phyloP scores from a whole-genome alignment of 1,139 yeast species.

The Geotrichum candidum region DNA sequence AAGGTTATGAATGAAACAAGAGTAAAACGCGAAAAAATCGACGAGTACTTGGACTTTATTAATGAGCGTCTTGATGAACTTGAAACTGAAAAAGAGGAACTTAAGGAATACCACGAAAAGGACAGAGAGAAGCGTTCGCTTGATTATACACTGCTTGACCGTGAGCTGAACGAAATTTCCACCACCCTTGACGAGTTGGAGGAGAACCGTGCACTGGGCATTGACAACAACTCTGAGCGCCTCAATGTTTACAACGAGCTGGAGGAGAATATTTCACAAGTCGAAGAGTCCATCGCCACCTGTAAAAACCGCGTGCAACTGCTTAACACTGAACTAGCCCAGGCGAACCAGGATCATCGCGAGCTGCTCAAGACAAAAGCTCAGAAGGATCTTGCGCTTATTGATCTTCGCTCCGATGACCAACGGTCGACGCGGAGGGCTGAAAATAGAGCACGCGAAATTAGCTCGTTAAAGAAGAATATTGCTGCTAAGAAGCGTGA shows the following conservation, averaged over 20 bases:
- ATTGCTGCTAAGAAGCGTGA: slow-evolving; percentile 18
- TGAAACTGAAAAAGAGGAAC: slow-evolving; percentile 72
- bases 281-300: slow-evolving; percentile 45
- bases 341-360: slow-evolving; percentile 45
- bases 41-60: slow-evolving; percentile 64
- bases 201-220: slow-evolving; percentile 48
- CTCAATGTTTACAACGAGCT: slow-evolving; percentile 44
- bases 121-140: slow-evolving; percentile 65
- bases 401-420: slow-evolving; percentile 25
- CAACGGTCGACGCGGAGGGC: slow-evolving; percentile 10
- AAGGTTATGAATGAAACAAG: slow-evolving; percentile 74
- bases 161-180: slow-evolving; percentile 61
- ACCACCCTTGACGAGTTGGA: slow-evolving; percentile 59
- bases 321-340: slow-evolving; percentile 41
- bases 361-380: slow-evolving; percentile 35
- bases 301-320: slow-evolving; percentile 38
- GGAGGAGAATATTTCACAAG: slow-evolving; percentile 42
- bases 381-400: slow-evolving; percentile 33
- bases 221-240: slow-evolving; percentile 44
- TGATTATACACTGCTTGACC: slow-evolving; percentile 71
- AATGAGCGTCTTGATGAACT: slow-evolving; percentile 69
- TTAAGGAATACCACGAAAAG: slow-evolving; percentile 59
- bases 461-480: slow-evolving; percentile 37
- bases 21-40: slow-evolving; percentile 65
- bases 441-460: slow-evolving; percentile 33